Evolutionary conservation across 805 yeast genomes (phyloP), one percentile per base, ranked within the genome.

Genomic region (Torulaspora gathmanii): DNA sequence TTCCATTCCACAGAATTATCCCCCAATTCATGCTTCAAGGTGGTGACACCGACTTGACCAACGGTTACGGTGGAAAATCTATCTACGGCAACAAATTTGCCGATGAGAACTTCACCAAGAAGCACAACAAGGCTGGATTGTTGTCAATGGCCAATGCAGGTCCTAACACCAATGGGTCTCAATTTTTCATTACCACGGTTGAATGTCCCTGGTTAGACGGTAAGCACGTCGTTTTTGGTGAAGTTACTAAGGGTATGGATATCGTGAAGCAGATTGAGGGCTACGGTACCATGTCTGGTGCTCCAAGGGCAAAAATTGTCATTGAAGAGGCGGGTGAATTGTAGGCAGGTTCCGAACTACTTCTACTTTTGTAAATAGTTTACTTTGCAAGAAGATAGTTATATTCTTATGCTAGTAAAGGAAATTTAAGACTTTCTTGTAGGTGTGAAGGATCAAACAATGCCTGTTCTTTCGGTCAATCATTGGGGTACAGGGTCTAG

Each of bases 11-110:
- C 82, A 83, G 95, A 75, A 87, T 88, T 56, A 87, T 88, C 60
- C 95, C 96, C 55, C 82, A 85, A 70, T 90, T 90, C 77, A 90
- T 90, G 98, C 76, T 91, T 67, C 98, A 90, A 78, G 97, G 90
- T 68, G 91, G 91, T 75, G 93, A 85, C 71, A 82, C 85, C 72
- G 84, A 88, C 65, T 70, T 74, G 71, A 83, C 86, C 70, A 82
- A 86, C 69, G 97, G 98, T 58, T 81, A 85, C 59, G 98, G 98
- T 68, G 98, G 98, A 68, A 82, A 81, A 70, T 83, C 89, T 38
- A 84, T 84, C 69, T 84, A 84, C 69, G 93, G 91, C 58, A 72
- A 71, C 55, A 80, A 78, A 54, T 79, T 80, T 56, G 71, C 75
- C 30, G 74, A 70, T 43, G 74, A 71, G 71, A 83, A 85, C 77